Base-by-base conservation (phyloP, 139 green algal genomes). In the Chlorella ohadii region DNA sequence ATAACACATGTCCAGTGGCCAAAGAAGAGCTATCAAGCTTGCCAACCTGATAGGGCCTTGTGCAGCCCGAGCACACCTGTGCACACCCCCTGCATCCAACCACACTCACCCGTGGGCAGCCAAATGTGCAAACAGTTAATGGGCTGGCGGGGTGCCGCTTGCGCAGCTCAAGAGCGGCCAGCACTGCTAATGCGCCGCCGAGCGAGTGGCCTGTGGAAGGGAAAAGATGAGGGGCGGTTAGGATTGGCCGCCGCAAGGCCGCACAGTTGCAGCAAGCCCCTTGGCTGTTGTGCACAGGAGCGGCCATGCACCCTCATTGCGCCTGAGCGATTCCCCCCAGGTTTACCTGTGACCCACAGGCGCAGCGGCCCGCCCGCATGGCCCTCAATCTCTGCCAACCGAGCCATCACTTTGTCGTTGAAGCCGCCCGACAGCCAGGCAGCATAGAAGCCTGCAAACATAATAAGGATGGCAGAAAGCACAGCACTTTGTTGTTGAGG, bases 81-180 rank as follows among this genome's bases (percentile, higher is more conserved):
- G n/a, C n/a, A n/a, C n/a, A n/a, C n/a, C n/a, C n/a, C n/a, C n/a
- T n/a, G n/a, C n/a, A n/a, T n/a, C n/a, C n/a, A n/a, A n/a, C n/a
- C n/a, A n/a, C n/a, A n/a, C 93, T 89, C 23, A 95, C 90, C 6
- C 93, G 88, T 17, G 93, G 93, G 22, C 86, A 80, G 0, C 93
- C 93, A 82, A 92, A 96, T 0, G 93, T 96, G 66, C 86, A 91
- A 23, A 88, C n/a, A 0, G 25, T 63, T 0, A 92, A 19, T 5
- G 56, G 38, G 38, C 63, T 34, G 41, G 25, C 23, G 1, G 73
- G 73, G 51, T 79, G 73, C 73, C 67, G 34, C 22, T 57, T 34
- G 51, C 34, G 28, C 51, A 59, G 51, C 51, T 59, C 51, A 3
- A 59, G 51, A 59, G 51, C 51, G 31, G 73, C 73, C 51, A 79